Percentiles rank a stretch among this genome's conserved stretches.
Evolutionary conservation across 2,329 filamentous ascomycete genomes (phyloP).

Genomic region (Penicillium expansum): DNA sequence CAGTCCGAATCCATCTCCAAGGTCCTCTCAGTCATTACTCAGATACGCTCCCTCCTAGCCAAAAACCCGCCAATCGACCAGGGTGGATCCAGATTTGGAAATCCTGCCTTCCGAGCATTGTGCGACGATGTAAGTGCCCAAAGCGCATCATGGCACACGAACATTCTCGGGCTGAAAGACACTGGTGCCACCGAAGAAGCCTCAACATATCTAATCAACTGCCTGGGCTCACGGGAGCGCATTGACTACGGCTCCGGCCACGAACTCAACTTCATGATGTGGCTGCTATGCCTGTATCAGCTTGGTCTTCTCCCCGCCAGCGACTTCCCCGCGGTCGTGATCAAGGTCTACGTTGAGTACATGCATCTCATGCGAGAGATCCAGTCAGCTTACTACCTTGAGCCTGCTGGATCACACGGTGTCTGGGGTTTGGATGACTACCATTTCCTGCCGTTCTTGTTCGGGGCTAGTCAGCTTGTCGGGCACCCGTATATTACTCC

Average conservation of each 20-base stretch:
- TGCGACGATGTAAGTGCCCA: slow-evolving; percentile 55
- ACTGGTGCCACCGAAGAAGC: slow-evolving; percentile 64
- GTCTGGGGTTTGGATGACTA: slow-evolving; percentile 99
- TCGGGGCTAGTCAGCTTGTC: slow-evolving; percentile 85
- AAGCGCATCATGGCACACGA: slow-evolving; percentile 42
- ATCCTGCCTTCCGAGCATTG: slow-evolving; percentile 82
- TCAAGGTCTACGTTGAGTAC: slow-evolving; percentile 79
- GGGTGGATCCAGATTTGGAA: slow-evolving; percentile 87
- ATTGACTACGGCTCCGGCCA: slow-evolving; percentile 98
- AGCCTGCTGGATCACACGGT: slow-evolving; percentile 93
- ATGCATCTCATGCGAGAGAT: slow-evolving; percentile 81
- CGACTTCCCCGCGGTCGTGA: slow-evolving; percentile 71
- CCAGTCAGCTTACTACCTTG: slow-evolving; percentile 91
- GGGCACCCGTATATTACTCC: slow-evolving; percentile 79
- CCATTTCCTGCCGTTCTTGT: slow-evolving; percentile 92
- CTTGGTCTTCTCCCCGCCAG: slow-evolving; percentile 60
- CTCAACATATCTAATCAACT: slow-evolving; percentile 74
- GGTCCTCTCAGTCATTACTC: slow-evolving; percentile 68
- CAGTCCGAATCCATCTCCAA: slow-evolving; percentile 60
- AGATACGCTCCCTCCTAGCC: slow-evolving; percentile 64
- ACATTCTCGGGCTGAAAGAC: slow-evolving; percentile 39
- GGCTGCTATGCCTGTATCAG: slow-evolving; percentile 91
- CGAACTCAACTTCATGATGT: slow-evolving; percentile 95
- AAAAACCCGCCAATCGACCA: slow-evolving; percentile 79
- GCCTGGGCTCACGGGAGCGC: slow-evolving; percentile 79